Conservation (phyloP, 495 filamentous ascomycete genomes). For the Neurospora sp. region DNA sequence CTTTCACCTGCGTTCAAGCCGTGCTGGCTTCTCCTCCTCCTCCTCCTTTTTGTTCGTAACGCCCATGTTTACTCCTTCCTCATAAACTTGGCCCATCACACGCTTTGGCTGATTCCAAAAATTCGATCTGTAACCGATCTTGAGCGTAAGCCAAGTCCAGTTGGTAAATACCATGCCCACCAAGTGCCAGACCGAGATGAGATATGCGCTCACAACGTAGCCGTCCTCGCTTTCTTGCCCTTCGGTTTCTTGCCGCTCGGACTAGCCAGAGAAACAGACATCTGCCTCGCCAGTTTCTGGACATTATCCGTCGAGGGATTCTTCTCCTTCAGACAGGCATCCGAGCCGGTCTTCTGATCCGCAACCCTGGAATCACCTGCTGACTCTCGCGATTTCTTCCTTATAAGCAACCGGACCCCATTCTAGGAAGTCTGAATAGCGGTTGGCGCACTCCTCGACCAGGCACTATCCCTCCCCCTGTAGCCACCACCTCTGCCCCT, state of each 20-base stretch:
- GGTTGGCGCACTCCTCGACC: slow-evolving; percentile 16
- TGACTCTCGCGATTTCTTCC: not conserved
- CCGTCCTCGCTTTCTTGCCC: not conserved
- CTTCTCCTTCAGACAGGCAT: not conserved
- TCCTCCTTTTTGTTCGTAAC: not conserved
- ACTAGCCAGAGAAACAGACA: not conserved
- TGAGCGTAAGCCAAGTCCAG: not conserved
- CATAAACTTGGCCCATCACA: not conserved
- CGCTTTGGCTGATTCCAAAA: not conserved
- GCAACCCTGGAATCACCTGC: not conserved
- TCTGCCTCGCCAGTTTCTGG: not conserved
- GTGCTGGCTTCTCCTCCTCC: not conserved
- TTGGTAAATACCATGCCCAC: not conserved
- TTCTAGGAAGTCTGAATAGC: slow-evolving; percentile 17
- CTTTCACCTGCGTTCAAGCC: not conserved
- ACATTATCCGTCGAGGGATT: not conserved
- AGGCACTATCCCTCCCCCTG: slow-evolving; percentile 19
- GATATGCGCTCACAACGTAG: not conserved
- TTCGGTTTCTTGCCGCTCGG: too few species aligned
- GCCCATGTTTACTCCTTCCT: not conserved
- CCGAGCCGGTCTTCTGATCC: not conserved
- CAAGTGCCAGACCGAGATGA: not conserved
- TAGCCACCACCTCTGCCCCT: slow-evolving; percentile 20
- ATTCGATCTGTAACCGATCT: not conserved
- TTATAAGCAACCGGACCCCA: not conserved